Conservation (phyloP, 139 green algal genomes). For the Closterium sp. region DNA sequence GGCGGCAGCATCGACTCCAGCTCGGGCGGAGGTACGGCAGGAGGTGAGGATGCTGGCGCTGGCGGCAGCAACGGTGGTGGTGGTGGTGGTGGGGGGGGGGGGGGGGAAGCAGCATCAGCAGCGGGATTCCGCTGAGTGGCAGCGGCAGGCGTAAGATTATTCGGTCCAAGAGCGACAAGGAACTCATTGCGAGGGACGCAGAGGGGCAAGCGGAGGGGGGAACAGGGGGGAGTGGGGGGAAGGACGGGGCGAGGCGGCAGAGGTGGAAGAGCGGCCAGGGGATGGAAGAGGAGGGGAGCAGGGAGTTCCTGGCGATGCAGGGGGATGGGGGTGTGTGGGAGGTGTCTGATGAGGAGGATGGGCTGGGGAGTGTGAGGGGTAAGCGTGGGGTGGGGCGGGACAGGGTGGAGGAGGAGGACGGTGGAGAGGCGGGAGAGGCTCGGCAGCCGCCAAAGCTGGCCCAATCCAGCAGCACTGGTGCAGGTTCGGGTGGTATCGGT, state of each 20-base stretch:
- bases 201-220: not conserved
- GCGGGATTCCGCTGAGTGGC: not conserved
- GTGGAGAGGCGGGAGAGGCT: conserved; percentile 1
- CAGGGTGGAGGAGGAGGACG: not conserved
- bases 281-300: not conserved
- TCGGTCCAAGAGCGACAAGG: conserved; percentile 8
- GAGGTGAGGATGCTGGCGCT: not conserved
- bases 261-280: not conserved
- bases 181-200: not conserved
- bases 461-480: not conserved
- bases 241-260: not conserved
- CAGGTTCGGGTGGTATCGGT: not conserved
- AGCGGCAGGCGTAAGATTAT: not conserved
- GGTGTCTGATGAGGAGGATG: not conserved
- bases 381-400: not conserved
- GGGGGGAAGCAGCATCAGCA: not conserved
- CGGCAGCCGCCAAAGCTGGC: not conserved
- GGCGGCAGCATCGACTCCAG: not conserved
- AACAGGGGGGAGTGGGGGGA: not conserved
- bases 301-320: not conserved
- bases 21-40: too few relatives aligned
- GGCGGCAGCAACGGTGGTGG: not conserved
- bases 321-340: not conserved
- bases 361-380: not conserved
- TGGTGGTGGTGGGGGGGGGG: not conserved